These are phyloP conservation scores for Beauveria varroae DNA, from an alignment of 2,329 filamentous ascomycete species.

Conservation along the genomic window DNA sequence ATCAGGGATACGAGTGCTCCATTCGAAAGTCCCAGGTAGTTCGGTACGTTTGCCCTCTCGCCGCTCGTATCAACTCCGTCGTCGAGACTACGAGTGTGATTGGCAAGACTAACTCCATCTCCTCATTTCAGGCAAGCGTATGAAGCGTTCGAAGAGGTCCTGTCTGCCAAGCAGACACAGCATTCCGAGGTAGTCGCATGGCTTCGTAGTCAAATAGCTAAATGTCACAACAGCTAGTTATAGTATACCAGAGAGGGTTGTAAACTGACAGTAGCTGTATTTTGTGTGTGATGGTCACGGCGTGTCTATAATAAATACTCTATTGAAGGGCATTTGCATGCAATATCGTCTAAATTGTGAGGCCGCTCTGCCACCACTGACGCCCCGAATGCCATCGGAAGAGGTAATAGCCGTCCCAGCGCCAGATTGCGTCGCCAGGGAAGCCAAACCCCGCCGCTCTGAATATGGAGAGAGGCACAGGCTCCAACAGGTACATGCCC, in stretches of 20 bases:
- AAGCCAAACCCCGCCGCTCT: conserved; percentile 57
- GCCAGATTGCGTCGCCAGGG: conserved; percentile 56
- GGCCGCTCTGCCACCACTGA: conserved; percentile 51
- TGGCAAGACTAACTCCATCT: neutral
- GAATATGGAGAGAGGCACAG: conserved; percentile 68
- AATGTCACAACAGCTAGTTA: conserved; percentile 19
- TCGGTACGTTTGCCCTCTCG: conserved; percentile 44
- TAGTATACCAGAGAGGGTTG: neutral
- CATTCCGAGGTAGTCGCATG: conserved; percentile 60
- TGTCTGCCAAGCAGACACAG: conserved; percentile 63
- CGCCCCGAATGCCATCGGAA: conserved; percentile 49
- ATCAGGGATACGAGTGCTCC: conserved; percentile 48
- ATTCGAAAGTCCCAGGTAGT: conserved; percentile 52
- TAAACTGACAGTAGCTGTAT: too few relatives aligned
- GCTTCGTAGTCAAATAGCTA: conserved; percentile 46
- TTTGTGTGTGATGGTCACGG: neutral
- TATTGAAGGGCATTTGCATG: neutral
- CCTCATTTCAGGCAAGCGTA: conserved; percentile 52
- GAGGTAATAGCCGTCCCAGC: conserved; percentile 51
- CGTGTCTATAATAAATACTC: neutral
- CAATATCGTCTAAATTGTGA: conserved; percentile 21
- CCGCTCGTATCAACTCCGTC: neutral
- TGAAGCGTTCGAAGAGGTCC: conserved; percentile 60
- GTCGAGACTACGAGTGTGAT: neutral
- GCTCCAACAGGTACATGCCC: conserved; percentile 75